Evolutionary conservation across 164 flowering plant species (phyloP).

Genomic region (Santalum album): DNA sequence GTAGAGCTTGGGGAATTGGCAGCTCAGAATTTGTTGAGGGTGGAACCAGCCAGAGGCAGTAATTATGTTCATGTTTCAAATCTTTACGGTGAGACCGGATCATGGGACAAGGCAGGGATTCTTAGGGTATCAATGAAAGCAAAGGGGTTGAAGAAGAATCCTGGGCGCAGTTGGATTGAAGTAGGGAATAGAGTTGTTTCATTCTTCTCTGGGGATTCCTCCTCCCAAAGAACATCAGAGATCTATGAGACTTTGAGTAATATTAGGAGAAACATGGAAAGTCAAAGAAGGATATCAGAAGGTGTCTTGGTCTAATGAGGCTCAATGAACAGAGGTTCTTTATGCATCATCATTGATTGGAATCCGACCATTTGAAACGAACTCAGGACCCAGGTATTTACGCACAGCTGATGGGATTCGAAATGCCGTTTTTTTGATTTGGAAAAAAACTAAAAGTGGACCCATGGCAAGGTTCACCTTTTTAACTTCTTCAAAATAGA

Average conservation of each 20-base stretch:
- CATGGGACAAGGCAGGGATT: conserved; percentile 35
- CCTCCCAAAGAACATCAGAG: conserved; percentile 25
- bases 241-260: conserved; percentile 23
- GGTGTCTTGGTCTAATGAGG: too few relatives aligned
- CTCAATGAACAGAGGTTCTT: too few relatives aligned
- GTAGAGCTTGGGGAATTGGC: conserved; percentile 49
- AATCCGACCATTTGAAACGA: too few relatives aligned
- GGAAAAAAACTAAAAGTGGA: too few relatives aligned
- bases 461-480: too few relatives aligned
- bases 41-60: conserved; percentile 36
- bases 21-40: conserved; percentile 22
- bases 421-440: too few relatives aligned
- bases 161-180: conserved; percentile 70
- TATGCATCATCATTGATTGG: too few relatives aligned
- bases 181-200: conserved; percentile 23
- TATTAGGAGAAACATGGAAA: conserved; percentile 32
- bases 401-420: too few relatives aligned
- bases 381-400: too few relatives aligned
- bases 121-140: conserved; percentile 36
- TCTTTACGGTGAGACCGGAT: conserved; percentile 41
- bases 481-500: too few relatives aligned
- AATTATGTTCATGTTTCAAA: conserved; percentile 35
- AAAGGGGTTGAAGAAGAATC: conserved; percentile 40
- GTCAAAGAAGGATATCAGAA: not conserved
- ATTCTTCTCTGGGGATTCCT: conserved; percentile 44